Conservation (phyloP, 192 early-diverging fungal genomes). For the Dispira parvispora region DNA sequence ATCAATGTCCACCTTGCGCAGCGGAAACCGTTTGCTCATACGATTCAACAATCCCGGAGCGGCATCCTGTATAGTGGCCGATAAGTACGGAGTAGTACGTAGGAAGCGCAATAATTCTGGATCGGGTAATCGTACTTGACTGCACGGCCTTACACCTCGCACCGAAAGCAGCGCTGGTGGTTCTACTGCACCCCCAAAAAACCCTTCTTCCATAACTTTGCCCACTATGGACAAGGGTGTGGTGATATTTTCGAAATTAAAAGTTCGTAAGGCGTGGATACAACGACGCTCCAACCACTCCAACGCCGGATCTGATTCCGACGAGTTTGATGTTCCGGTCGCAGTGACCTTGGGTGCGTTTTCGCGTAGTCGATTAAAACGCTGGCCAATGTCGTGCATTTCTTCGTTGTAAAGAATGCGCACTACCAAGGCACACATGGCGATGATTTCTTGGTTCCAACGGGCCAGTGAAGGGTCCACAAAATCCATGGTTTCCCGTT, state of each 20-base stretch:
- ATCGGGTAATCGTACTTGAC: conserved; percentile 43
- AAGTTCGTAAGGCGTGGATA: conserved; percentile 42
- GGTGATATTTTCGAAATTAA: conserved; percentile 42
- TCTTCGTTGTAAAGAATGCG: conserved; percentile 59
- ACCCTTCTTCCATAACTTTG: conserved; percentile 33
- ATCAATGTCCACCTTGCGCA: conserved; percentile 31
- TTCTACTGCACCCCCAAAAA: conserved; percentile 29
- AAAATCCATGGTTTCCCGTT: conserved; percentile 81
- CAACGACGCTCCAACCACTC: conserved; percentile 47
- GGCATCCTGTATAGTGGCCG: conserved; percentile 25
- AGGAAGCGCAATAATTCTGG: conserved; percentile 37
- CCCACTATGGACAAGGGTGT: conserved; percentile 56
- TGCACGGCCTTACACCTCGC: conserved; percentile 35
- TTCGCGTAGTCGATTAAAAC: neutral
- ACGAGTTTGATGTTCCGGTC: neutral
- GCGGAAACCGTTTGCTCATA: conserved; percentile 23
- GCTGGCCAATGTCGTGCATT: conserved; percentile 11
- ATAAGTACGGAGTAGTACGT: conserved; percentile 42
- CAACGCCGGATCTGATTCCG: conserved; percentile 11
- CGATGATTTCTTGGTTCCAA: conserved; percentile 73
- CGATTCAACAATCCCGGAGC: conserved; percentile 38
- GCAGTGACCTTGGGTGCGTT: neutral
- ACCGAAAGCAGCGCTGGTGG: conserved; percentile 46
- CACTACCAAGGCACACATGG: conserved; percentile 50
- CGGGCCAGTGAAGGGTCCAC: conserved; percentile 56